Evolutionary conservation across 345 rosid species (phyloP).

Genomic region (Eutrema yunnanense): DNA sequence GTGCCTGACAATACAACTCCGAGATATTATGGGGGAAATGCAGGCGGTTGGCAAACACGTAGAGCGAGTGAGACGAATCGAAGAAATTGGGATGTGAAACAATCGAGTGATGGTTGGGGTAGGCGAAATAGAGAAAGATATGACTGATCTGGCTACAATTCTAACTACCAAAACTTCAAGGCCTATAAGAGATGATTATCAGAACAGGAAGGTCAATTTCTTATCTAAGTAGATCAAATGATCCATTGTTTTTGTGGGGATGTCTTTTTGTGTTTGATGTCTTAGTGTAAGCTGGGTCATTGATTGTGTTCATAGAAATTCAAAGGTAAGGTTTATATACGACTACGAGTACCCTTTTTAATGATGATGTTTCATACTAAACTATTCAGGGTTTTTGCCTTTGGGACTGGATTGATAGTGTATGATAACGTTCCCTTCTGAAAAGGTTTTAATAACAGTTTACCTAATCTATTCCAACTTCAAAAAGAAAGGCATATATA

Average conservation of each 20-base stretch:
- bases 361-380: neutral
- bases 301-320: neutral
- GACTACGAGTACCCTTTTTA: neutral
- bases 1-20: constrained; percentile 2
- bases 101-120: constrained; percentile 32
- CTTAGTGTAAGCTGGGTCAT: neutral
- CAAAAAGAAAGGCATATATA: neutral
- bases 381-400: neutral
- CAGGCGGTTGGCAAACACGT: constrained; percentile 28
- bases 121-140: constrained; percentile 42
- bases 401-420: neutral
- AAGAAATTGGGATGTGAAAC: constrained; percentile 29
- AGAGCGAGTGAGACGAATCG: constrained; percentile 10
- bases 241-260: neutral
- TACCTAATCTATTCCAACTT: constrained; percentile 13
- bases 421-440: constrained; percentile 5
- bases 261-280: neutral
- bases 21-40: constrained; percentile 25
- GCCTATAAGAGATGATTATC: constrained; percentile 32
- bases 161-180: constrained; percentile 38
- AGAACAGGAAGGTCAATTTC: constrained; percentile 43
- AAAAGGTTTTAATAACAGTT: neutral
- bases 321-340: neutral
- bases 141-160: constrained; percentile 32
- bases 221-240: constrained; percentile 19